Base-by-base conservation (phyloP, 116 monocot species). In the Dioscorea cayenensis region DNA sequence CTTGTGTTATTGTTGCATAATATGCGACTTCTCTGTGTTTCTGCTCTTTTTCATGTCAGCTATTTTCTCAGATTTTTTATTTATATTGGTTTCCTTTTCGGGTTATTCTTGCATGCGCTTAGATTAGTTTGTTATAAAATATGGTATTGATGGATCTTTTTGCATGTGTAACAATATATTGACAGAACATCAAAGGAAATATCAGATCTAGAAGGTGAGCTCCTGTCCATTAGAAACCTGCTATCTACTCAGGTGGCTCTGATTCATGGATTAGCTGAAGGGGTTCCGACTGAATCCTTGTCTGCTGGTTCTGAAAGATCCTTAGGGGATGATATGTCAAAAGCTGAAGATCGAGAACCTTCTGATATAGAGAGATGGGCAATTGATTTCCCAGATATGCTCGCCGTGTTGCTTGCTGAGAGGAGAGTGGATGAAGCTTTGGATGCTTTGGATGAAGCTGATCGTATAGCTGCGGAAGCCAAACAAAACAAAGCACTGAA, bases 341-440 rank as follows among this genome's bases (percentile, higher is more conserved):
- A 66, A 68, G 60, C 84, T 55, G 89, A 99, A 74, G 99, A 85
- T n/a, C 82, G 36, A 71, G 91, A 99, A 29, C 89, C 91, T 64
- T 89, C 94, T 61, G 89, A 94, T 50, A 73, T 91, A 59, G 87
- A 94, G 80, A 94, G 87, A 81, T 99, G 99, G 99, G 71, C 71
- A 16, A 17, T 73, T 61, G 99, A 99, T 72, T 89, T 99, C 64
- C 89, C 94, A 69, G 99, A 99, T 66, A 77, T 89, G 71, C 87
- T 99, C 68, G 99, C 89, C 76, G 94, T 99, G 78, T 74, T 99
- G 63, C 80, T 99, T 68, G 99, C 94, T 36, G 99, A 99, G 77
- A 89, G 99, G 78, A 90, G 94, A 83, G 99, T 94, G 16, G 94
- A 94, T 65, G 99, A 99, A 85, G 99, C 99, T 70, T 78, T 99